Evolutionary conservation across 2,329 filamentous ascomycete genomes (phyloP).

Genomic region (Celoporthe dispersa): DNA sequence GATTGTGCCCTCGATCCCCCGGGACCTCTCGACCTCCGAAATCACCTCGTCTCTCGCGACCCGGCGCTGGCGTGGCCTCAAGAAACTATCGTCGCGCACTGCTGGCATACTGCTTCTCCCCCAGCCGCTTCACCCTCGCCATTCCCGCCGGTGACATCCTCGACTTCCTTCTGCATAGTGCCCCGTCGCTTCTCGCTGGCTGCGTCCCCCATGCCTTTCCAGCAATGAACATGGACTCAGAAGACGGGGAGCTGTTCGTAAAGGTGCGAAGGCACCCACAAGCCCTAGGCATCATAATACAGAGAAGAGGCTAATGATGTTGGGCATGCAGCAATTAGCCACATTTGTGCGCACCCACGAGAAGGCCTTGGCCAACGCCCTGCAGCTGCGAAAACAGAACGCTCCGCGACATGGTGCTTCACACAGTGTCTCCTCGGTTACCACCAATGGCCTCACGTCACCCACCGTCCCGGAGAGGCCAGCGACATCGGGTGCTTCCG

Average conservation of each 20-base stretch:
- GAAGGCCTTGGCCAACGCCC: constrained; percentile 92
- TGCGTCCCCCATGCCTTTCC: constrained; percentile 51
- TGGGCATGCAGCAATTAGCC: constrained; percentile 77
- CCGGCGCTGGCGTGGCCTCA: constrained; percentile 14
- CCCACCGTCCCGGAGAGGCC: constrained; percentile 65
- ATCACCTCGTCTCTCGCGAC: constrained; percentile 23
- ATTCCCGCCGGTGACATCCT: constrained; percentile 24
- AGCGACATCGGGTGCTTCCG: constrained; percentile 65
- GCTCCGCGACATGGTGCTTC: constrained; percentile 70
- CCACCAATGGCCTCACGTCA: constrained; percentile 49
- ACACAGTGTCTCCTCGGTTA: constrained; percentile 64
- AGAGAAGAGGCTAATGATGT: constrained; percentile 36
- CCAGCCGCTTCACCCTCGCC: constrained; percentile 4
- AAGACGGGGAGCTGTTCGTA: constrained; percentile 88
- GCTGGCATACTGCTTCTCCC: constrained; percentile 24
- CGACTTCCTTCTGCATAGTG: constrained; percentile 33
- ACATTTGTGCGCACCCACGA: constrained; percentile 97
- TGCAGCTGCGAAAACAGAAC: constrained; percentile 80
- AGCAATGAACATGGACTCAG: constrained; percentile 74
- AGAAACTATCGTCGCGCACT: constrained; percentile 22
- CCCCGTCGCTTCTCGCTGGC: constrained; percentile 16
- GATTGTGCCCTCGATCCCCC: constrained; percentile 16
- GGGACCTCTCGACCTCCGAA: constrained; percentile 15
- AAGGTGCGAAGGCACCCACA: constrained; percentile 61
- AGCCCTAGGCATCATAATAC: background rate